These are phyloP conservation scores for Picea abies DNA, from an alignment of 83 land plant genomes.

Conservation along the genomic window DNA sequence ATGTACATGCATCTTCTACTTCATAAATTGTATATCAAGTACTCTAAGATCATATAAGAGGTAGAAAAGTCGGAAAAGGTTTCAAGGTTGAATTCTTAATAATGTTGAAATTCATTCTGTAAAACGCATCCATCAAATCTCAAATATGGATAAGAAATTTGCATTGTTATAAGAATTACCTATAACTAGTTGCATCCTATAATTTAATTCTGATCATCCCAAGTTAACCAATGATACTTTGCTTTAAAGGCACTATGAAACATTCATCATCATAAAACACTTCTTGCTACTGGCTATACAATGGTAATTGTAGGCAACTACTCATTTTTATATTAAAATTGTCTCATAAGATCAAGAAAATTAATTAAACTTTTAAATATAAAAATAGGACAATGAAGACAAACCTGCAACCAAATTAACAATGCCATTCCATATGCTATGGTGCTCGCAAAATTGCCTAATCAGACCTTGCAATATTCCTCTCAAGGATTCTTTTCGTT, in stretches of 20 bases:
- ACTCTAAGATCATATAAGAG: neutral
- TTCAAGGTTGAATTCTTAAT: neutral
- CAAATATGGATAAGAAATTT: neutral
- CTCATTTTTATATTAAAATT: no score
- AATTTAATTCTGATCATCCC: no score
- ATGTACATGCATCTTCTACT: neutral
- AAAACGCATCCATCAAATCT: neutral
- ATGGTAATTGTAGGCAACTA: no score
- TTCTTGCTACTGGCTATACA: no score
- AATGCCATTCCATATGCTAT: no score
- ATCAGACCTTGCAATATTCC: no score
- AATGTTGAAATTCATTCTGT: neutral
- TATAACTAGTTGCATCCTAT: no score
- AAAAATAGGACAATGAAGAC: neutral
- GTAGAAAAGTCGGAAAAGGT: neutral
- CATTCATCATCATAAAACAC: no score
- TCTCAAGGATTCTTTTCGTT: slow-evolving; percentile 23
- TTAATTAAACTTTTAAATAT: neutral
- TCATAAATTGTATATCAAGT: neutral
- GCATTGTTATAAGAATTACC: no score
- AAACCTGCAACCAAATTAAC: slow-evolving; percentile 65
- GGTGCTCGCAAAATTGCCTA: no score
- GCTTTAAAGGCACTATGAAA: no score
- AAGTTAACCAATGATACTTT: no score
- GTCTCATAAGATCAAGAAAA: neutral